Percentiles rank a stretch among this genome's conserved stretches.
Conservation (phyloP, 495 filamentous ascomycete species). For the Xylaria venustula region DNA sequence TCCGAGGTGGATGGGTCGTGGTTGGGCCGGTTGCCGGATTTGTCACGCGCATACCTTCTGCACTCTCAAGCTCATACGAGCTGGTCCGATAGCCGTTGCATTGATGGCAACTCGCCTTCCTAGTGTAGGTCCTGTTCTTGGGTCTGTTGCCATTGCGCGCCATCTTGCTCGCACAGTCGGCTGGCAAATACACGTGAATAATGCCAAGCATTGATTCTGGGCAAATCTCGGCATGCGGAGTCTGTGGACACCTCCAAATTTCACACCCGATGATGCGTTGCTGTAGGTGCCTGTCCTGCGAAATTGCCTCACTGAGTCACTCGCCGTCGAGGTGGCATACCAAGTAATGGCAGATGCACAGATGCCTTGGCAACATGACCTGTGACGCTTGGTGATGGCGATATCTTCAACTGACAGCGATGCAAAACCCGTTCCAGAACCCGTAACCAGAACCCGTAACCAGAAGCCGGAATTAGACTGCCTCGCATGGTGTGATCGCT, state of each 20-base stretch:
- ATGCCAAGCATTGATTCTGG: background rate
- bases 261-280: constrained; percentile 5
- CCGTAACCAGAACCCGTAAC: too few relatives aligned
- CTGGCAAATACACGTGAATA: constrained; percentile 15
- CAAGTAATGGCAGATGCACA: background rate
- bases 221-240: constrained; percentile 13
- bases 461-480: too few relatives aligned
- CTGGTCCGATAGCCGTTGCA: background rate
- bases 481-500: too few relatives aligned
- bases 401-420: background rate
- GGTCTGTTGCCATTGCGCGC: background rate
- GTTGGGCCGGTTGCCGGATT: constrained; percentile 4
- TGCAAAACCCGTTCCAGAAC: constrained; percentile 1
- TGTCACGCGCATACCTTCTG: background rate
- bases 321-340: constrained; percentile 7
- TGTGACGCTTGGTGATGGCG: constrained; percentile 6
- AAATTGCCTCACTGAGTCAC: constrained; percentile 6
- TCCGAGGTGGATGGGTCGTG: background rate
- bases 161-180: background rate
- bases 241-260: constrained; percentile 2
- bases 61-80: too few relatives aligned
- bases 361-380: background rate
- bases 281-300: background rate
- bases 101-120: background rate
- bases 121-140: background rate